These are phyloP conservation scores for Pseudotulostoma volvatum DNA, from an alignment of 495 filamentous ascomycete species.

Conservation along the genomic window DNA sequence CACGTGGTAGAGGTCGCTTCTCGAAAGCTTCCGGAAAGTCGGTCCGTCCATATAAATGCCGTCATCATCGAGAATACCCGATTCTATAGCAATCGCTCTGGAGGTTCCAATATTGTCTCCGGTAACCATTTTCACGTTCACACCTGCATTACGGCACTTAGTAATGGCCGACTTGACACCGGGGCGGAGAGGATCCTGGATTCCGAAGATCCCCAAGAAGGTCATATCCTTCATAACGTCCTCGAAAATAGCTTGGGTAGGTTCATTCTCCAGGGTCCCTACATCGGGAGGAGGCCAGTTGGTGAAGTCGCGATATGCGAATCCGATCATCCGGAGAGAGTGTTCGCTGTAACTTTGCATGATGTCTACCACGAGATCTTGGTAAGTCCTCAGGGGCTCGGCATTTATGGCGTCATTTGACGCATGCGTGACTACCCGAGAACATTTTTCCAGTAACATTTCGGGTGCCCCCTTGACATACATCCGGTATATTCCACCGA, in stretches of 20 bases:
- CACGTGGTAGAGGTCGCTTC: slow-evolving; percentile 31
- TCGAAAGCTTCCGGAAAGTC: slow-evolving; percentile 50
- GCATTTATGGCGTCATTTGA: slow-evolving; percentile 31
- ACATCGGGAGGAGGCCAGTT: slow-evolving; percentile 52
- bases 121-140: slow-evolving; percentile 68
- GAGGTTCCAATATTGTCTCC: slow-evolving; percentile 69
- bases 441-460: slow-evolving; percentile 51
- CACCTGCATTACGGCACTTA: slow-evolving; percentile 52
- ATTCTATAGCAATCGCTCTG: slow-evolving; percentile 55
- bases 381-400: slow-evolving; percentile 32
- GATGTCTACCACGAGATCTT: slow-evolving; percentile 35
- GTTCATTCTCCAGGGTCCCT: slow-evolving; percentile 33
- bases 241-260: slow-evolving; percentile 21
- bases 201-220: slow-evolving; percentile 50
- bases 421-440: slow-evolving; percentile 43
- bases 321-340: slow-evolving; percentile 63
- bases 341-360: slow-evolving; percentile 55
- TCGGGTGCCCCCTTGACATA: slow-evolving; percentile 65
- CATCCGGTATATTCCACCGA: slow-evolving; percentile 42
- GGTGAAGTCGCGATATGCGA: slow-evolving; percentile 63
- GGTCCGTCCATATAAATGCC: slow-evolving; percentile 55
- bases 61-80: slow-evolving; percentile 54
- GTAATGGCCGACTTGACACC: slow-evolving; percentile 52
- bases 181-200: slow-evolving; percentile 60
- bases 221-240: slow-evolving; percentile 36